phyloP scores from a whole-genome alignment of 2,329 filamentous ascomycete species.

The Alternaria atra region DNA sequence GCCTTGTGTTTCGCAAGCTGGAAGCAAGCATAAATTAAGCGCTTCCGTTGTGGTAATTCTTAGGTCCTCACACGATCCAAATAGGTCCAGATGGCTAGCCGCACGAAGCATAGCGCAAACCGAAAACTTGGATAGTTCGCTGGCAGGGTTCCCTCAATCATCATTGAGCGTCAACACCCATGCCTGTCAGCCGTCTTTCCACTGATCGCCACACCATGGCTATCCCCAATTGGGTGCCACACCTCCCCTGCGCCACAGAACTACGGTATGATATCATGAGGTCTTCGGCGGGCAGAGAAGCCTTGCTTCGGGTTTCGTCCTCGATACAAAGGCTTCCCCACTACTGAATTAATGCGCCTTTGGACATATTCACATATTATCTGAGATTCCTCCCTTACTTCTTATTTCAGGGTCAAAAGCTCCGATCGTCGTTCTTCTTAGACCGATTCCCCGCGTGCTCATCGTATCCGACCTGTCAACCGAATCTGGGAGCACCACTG shows the following conservation, averaged over 20 bases:
- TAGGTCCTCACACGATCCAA: not conserved
- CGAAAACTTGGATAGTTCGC: constrained; percentile 16
- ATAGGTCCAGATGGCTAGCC: not conserved
- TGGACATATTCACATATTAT: constrained; percentile 3
- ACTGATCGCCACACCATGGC: constrained; percentile 19
- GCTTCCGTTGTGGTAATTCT: not conserved
- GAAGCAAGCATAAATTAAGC: not conserved
- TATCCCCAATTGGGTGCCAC: constrained; percentile 33
- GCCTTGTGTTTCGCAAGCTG: not conserved
- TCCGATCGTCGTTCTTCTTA: not conserved
- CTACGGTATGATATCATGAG: constrained; percentile 38
- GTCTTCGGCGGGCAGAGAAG: constrained; percentile 12
- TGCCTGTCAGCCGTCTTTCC: constrained; percentile 29
- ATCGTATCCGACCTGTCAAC: not conserved
- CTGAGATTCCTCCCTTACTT: not conserved
- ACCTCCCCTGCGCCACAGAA: constrained; percentile 32
- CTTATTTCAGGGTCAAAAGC: not conserved
- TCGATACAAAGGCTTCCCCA: constrained; percentile 12
- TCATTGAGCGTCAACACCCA: constrained; percentile 31
- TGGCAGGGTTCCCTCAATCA: constrained; percentile 24
- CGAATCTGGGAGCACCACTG: not conserved
- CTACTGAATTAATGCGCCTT: constrained; percentile 6
- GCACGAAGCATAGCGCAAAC: constrained; percentile 5
- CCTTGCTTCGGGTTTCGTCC: constrained; percentile 18
- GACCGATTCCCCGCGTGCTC: not conserved